Evolutionary conservation across 768 basidiomycete genomes (phyloP), one percentile per base, ranked within the genome.

Genomic region (Chiua virens): DNA sequence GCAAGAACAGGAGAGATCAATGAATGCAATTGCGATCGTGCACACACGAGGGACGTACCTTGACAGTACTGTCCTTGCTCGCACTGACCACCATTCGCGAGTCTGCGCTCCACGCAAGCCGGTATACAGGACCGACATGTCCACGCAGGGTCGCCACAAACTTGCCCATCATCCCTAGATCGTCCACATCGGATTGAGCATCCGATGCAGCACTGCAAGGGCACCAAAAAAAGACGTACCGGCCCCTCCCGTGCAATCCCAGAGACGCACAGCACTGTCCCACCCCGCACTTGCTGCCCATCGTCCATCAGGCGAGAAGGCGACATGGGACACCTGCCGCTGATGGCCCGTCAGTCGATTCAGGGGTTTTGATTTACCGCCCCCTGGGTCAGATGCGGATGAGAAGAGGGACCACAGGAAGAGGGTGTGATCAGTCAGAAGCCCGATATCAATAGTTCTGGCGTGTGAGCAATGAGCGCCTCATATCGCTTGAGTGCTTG

Each of bases 21-120:
- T 11, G 36, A n/a, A 21, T 21, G 5, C 27, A 8, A 10, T n/a
- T 21, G 15, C 2, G 38, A 37, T 48, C 32, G 15, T 28, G n/a
- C 11, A 5, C 9, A 15, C 5, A 42, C 10, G 25, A 11, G 27
- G 6, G 7, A 63, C 83, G 42, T 37, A 93, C 94, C 79, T 99
- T 98, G 52, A 98, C 74, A 1, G 96, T 99, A 45, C 87, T 87
- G 69, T 99, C 96, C 70, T 97, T 98, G 65, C 91, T 94, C 6
- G 96, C 95, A 54, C 91, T 94, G 49, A 98, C 85, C 25, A 99
- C 73, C 79, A 95, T 79, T 54, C 96, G 71, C 39, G 90, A 89
- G 74, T 98, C 96, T 5, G 92, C 88, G 52, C 90, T 94, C 96
- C 96, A 99, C 4, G 93, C 85, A 32, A 99, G 76, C 36, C 97